Evolutionary conservation across 805 yeast genomes (phyloP), one percentile per base, ranked within the genome.

Genomic region (Candida nemodendra): DNA sequence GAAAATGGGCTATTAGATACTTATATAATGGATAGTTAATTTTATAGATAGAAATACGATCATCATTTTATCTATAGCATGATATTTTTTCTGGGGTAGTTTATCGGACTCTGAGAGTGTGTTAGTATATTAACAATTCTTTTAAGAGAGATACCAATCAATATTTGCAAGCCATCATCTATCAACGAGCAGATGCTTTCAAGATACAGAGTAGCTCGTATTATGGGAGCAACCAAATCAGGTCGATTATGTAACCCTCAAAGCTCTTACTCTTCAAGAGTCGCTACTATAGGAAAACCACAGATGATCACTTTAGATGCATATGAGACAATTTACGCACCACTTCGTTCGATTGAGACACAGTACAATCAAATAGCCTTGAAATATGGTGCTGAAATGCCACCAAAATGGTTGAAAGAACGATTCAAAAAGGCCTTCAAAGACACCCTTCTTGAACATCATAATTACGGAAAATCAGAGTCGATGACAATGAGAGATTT

Each of bases 281-380:
- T n/a, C n/a, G n/a, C n/a, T n/a, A n/a, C n/a, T n/a, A n/a, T 42
- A 8, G 27, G 36, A 2, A 35, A 38, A 34, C 79, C 81, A 5
- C 64, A 62, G 27, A 54, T 80, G 3, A 59, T 83, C 0, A 76
- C 88, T 1, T 70, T 82, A 38, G 91, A 83, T 57, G 84, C 81
- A 0, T 83, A 79, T 59, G 79, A 77, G 29, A 83, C 90, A 0
- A 56, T 83, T 7, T 81, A 79, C 53, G 63, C 74, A 0, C 84
- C 89, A 2, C 66, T 64, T 14, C 60, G 61, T 19, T 76, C 84
- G 0, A 72, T 82, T 0, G 58, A 74, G 27, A 58, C 63, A n/a
- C 81, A 74, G 44, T 83, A 83, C 50, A 62, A 69, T 29, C 55
- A 62, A 3, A 69, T 79, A 4, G 78, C 78, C 0, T 35, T 52